Evolutionary conservation across 352 stramenopile species (phyloP), one percentile per base, ranked within the genome.

Genomic region (Phytophthora idaei): DNA sequence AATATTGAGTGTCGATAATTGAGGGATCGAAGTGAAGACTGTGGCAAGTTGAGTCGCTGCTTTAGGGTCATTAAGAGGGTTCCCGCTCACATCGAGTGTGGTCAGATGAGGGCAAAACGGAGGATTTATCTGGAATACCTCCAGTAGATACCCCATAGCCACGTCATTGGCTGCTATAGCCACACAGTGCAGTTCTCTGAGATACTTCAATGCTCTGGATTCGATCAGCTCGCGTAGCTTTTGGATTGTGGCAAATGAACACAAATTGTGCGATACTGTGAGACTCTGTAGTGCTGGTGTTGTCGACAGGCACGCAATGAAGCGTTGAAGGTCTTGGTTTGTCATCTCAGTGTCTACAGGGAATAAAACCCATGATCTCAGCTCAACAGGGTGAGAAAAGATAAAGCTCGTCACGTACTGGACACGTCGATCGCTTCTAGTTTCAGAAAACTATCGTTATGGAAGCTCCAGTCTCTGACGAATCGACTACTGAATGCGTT

Each of bases 391-490:
- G 15, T 21, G 17, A 46, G 15, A 44, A 27, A 54, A 32, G 11
- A 25, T 5, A 28, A 54, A 37, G 11, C 5, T 32, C 15, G 10
- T 5, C 4, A 58, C 59, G 46, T 71, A 88, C 81, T 78, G 14
- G 67, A 74, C n/a, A 90, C 63, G 37, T 92, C 58, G 29, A 90
- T 69, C 5, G 36, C 31, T 12, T 64, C 12, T 25, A 90, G 67
- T 1, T 31, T 28, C 7, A 49, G 9, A 45, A 90, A 85, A 42
- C 70, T 70, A n/a, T 86, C 72, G 37, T 83, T 69, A 3, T 55
- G 53, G 47, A 90, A 92, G n/a, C 71, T 75, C 81, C 76, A 90
- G 41, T 90, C 81, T 41, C 81, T 70, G 58, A 92, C 73, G 61
- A 89, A 90, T 14, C 81, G 73, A 61, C 81, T 89, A 25, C 73